Conservation (phyloP, 805 yeast genomes). For the Candida cerambycidarum region DNA sequence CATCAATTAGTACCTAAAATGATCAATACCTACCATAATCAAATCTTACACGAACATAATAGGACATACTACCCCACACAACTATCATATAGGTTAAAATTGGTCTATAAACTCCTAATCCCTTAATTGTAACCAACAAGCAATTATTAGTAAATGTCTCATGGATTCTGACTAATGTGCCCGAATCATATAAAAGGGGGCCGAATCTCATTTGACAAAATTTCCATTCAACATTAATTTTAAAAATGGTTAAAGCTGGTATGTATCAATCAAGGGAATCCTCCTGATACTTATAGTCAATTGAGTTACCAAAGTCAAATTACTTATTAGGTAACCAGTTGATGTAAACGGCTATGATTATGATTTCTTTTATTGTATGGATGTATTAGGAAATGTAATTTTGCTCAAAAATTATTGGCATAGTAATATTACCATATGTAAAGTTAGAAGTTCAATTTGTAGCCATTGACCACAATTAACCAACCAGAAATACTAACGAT, state of each 20-base stretch:
- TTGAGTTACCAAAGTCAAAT: neutral
- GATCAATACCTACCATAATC: too few species aligned
- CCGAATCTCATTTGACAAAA: constrained; percentile 5
- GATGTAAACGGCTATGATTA: neutral
- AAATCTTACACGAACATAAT: too few species aligned
- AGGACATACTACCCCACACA: too few species aligned
- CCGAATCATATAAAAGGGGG: constrained; percentile 9
- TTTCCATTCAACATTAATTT: constrained; percentile 6
- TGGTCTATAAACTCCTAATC: too few species aligned
- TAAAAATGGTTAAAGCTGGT: constrained; percentile 65
- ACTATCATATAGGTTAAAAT: too few species aligned
- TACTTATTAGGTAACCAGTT: neutral
- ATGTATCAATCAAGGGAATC: constrained; percentile 28
- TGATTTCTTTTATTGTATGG: neutral
- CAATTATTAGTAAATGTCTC: constrained; percentile 1
- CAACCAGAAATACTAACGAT: constrained; percentile 7
- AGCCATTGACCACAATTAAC: neutral
- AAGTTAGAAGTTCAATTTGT: neutral
- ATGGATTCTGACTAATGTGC: constrained; percentile 2
- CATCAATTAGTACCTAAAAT: too few species aligned
- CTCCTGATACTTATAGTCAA: neutral
- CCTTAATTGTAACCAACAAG: neutral
- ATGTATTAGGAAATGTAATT: constrained; percentile 4
- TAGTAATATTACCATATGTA: too few species aligned
- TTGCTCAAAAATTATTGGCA: constrained; percentile 3